Evolutionary conservation across 2,329 filamentous ascomycete genomes (phyloP).

Genomic region (Colletotrichum spaethianum): DNA sequence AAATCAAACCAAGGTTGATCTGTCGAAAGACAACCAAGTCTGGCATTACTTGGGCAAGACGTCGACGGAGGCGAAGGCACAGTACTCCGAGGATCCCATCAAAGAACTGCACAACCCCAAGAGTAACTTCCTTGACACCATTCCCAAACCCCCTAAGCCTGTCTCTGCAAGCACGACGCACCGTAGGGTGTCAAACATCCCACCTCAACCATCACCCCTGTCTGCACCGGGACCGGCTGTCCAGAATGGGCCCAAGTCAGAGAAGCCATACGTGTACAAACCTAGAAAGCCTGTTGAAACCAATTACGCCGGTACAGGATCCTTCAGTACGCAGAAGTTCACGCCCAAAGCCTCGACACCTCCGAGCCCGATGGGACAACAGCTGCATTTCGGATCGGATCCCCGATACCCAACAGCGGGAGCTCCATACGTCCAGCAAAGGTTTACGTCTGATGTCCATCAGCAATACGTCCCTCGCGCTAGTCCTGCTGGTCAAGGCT

Average conservation of each 20-base stretch:
- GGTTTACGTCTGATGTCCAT: conserved; percentile 42
- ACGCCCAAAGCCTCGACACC: conserved; percentile 47
- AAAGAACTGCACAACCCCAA: conserved; percentile 74
- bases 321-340: conserved; percentile 55
- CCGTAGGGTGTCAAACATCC: conserved; percentile 23
- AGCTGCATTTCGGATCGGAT: conserved; percentile 49
- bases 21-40: conserved; percentile 79
- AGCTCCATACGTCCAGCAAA: conserved; percentile 46
- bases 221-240: conserved; percentile 8
- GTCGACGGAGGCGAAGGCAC: conserved; percentile 91
- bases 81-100: conserved; percentile 85
- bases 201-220: conserved; percentile 38
- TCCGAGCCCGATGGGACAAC: conserved; percentile 47
- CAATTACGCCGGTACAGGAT: conserved; percentile 42
- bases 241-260: conserved; percentile 46
- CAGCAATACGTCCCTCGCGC: conserved; percentile 8
- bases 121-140: conserved; percentile 80
- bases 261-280: conserved; percentile 70
- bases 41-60: conserved; percentile 91
- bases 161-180: conserved; percentile 48
- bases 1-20: conserved; percentile 77
- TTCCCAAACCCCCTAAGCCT: conserved; percentile 67
- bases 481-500: conserved; percentile 3
- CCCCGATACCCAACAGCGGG: conserved; percentile 45
- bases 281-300: conserved; percentile 56